Conservation (phyloP, 257 asterid genomes). For the Prunella vulgaris region DNA sequence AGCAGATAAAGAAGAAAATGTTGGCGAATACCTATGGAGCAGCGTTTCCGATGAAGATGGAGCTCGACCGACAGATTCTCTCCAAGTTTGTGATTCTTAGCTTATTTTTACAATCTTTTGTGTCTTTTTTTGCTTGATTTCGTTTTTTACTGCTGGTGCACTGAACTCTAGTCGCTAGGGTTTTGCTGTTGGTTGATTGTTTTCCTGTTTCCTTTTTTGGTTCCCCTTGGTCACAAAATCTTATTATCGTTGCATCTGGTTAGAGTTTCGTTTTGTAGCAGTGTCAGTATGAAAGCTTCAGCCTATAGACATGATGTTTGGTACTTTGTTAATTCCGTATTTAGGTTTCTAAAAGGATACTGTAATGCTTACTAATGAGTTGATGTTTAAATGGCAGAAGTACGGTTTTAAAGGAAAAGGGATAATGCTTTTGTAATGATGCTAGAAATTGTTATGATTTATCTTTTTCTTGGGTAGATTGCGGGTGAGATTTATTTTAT, state of each 20-base stretch:
- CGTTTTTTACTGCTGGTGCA: not conserved
- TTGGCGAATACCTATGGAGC: constrained; percentile 54
- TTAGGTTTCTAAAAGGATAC: not conserved
- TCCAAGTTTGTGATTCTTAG: constrained; percentile 38
- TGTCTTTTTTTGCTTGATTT: not conserved
- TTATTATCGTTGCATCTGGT: constrained; percentile 13
- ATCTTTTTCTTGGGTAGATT: not conserved
- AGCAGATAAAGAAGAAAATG: constrained; percentile 42
- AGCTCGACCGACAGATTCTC: constrained; percentile 65
- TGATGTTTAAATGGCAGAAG: not conserved
- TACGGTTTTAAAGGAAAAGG: not conserved
- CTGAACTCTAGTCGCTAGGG: constrained; percentile 22
- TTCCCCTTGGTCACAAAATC: not conserved
- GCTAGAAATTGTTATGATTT: not conserved
- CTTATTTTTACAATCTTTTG: not conserved
- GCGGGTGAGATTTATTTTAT: not conserved
- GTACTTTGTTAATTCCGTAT: not conserved
- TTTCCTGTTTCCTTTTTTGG: not conserved
- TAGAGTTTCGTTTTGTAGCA: not conserved
- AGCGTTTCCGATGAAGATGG: constrained; percentile 74
- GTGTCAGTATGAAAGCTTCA: not conserved
- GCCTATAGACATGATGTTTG: not conserved
- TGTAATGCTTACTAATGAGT: not conserved
- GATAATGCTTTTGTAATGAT: not conserved
- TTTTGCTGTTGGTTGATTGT: constrained; percentile 15